Evolutionary conservation across 441 rosid species (phyloP).

Genomic region (Populus hybrid): DNA sequence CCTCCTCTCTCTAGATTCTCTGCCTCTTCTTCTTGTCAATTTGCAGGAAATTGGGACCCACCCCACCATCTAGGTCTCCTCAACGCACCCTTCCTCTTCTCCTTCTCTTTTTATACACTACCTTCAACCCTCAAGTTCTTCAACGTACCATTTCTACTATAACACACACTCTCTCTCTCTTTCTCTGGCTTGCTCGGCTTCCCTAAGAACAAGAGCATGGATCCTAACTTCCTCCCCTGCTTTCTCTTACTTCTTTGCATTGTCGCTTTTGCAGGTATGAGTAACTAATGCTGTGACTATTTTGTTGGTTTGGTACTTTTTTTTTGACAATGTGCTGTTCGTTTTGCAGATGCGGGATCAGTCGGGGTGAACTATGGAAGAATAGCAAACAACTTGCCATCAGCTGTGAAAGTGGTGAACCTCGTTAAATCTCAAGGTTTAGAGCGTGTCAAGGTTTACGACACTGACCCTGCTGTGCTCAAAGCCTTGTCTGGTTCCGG

Average conservation of each 20-base stretch:
- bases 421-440: constrained; percentile 82
- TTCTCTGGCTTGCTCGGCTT: constrained; percentile 19
- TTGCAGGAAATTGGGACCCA: constrained; percentile 16
- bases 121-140: no score
- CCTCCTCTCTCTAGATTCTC: not conserved
- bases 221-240: constrained; percentile 13
- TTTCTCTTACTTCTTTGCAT: constrained; percentile 23
- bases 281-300: not conserved
- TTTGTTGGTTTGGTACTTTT: not conserved
- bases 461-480: constrained; percentile 71
- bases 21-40: constrained; percentile 12
- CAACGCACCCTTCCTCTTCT: not conserved
- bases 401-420: constrained; percentile 59
- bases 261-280: constrained; percentile 38
- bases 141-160: not conserved
- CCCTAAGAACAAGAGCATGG: constrained; percentile 37
- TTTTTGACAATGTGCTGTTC: not conserved
- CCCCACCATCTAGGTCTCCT: constrained; percentile 19
- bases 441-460: constrained; percentile 64
- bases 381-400: constrained; percentile 68
- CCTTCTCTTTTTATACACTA: not conserved
- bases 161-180: constrained; percentile 1
- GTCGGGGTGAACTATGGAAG: constrained; percentile 91
- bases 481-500: constrained; percentile 63
- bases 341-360: constrained; percentile 57